Evolutionary conservation across 2,329 filamentous ascomycete species (phyloP).

Genomic region (Biscogniauxia sp.): DNA sequence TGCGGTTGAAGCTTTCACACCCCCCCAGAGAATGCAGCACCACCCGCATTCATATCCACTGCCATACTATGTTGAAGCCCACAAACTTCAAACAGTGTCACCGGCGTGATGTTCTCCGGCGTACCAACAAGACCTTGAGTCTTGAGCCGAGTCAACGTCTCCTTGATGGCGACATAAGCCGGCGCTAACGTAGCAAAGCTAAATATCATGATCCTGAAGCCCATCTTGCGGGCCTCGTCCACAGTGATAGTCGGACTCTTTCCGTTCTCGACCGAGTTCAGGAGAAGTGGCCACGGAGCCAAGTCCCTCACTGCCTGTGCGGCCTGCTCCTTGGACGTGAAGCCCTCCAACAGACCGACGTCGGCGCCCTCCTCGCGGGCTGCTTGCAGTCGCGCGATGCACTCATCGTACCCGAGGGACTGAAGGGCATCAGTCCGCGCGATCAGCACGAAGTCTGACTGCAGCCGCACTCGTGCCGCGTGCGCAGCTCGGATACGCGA

Average conservation of each 20-base stretch:
- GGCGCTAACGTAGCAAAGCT: constrained; percentile 49
- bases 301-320: constrained; percentile 41
- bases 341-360: constrained; percentile 58
- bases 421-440: constrained; percentile 63
- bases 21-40: constrained; percentile 27
- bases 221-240: constrained; percentile 52
- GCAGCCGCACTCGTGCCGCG: constrained; percentile 45
- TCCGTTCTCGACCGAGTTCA: constrained; percentile 58
- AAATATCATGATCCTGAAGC: constrained; percentile 59
- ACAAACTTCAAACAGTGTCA: constrained; percentile 33
- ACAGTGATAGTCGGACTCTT: constrained; percentile 52
- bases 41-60: constrained; percentile 30
- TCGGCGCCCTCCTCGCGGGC: constrained; percentile 58
- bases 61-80: constrained; percentile 31
- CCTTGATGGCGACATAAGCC: constrained; percentile 42
- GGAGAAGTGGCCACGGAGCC: constrained; percentile 44
- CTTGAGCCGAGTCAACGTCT: constrained; percentile 38
- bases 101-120: constrained; percentile 27
- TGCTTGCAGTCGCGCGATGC: constrained; percentile 46
- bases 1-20: constrained; percentile 9
- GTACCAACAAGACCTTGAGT: constrained; percentile 30
- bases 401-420: constrained; percentile 54
- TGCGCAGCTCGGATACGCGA: constrained; percentile 56
- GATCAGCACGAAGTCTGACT: constrained; percentile 61
- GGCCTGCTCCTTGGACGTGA: constrained; percentile 50